Conservation (phyloP, 1,284 basidiomycete species). For the Bondarzewia mesenterica region DNA sequence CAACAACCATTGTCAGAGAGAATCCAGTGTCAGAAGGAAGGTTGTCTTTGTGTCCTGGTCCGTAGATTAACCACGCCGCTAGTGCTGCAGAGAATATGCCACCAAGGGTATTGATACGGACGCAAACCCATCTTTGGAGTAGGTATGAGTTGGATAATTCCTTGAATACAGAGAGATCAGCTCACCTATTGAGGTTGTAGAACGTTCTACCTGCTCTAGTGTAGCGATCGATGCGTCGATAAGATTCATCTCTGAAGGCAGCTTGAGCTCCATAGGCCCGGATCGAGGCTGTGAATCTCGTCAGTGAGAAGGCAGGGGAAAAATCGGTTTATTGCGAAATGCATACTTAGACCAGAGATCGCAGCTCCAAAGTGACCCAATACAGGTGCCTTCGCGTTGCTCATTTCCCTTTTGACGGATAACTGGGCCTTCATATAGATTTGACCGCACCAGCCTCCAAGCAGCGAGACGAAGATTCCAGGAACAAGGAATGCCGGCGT, state of each 20-base stretch:
- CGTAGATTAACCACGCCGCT: slow-evolving; percentile 47
- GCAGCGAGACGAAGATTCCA: slow-evolving; percentile 28
- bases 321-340: not conserved
- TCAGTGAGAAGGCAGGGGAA: not conserved
- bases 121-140: slow-evolving; percentile 40
- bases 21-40: slow-evolving; percentile 40
- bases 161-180: not conserved
- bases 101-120: slow-evolving; percentile 44
- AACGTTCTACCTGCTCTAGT: slow-evolving; percentile 37
- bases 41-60: slow-evolving; percentile 24
- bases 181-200: slow-evolving; percentile 47
- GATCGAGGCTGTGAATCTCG: slow-evolving; percentile 43
- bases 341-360: slow-evolving; percentile 55
- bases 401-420: slow-evolving; percentile 72
- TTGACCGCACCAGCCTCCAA: slow-evolving; percentile 41
- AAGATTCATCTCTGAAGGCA: slow-evolving; percentile 37
- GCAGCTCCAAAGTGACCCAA: slow-evolving; percentile 66
- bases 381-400: slow-evolving; percentile 59
- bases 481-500: slow-evolving; percentile 37
- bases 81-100: slow-evolving; percentile 44
- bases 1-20: slow-evolving; percentile 44
- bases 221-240: slow-evolving; percentile 39
- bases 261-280: slow-evolving; percentile 50
- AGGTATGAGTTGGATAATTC: slow-evolving; percentile 1
- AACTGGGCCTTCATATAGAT: slow-evolving; percentile 68